phyloP scores from a whole-genome alignment of 306 rosid species.

The Trichosanthes truncata region DNA sequence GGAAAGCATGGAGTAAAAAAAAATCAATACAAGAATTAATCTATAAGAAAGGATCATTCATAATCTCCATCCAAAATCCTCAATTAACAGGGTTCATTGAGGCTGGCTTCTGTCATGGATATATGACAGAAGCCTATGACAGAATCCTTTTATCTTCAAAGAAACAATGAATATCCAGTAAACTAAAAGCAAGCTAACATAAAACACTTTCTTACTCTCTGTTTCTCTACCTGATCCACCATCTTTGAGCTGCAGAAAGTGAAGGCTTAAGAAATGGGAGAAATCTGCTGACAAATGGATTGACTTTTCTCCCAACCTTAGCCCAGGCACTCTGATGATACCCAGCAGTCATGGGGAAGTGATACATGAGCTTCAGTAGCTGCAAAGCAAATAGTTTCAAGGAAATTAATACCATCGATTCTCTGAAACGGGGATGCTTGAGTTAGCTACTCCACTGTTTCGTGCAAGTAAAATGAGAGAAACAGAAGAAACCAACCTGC shows the following conservation, averaged over 20 bases:
- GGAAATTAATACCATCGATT: background rate
- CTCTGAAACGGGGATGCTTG: background rate
- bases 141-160: background rate
- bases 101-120: background rate
- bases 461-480: background rate
- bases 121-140: background rate
- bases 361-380: slow-evolving; percentile 90
- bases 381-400: slow-evolving; percentile 16
- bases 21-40: background rate
- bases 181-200: background rate
- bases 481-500: slow-evolving; percentile 61
- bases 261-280: slow-evolving; percentile 64
- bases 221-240: slow-evolving; percentile 74
- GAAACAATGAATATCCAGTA: background rate
- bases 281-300: slow-evolving; percentile 45
- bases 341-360: slow-evolving; percentile 63
- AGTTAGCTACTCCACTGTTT: background rate
- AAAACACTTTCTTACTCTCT: background rate
- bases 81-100: slow-evolving; percentile 3
- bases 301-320: slow-evolving; percentile 49
- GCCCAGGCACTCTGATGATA: slow-evolving; percentile 87
- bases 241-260: slow-evolving; percentile 59
- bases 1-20: background rate
- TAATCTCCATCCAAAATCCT: background rate
- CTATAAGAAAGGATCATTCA: background rate